A percentile compares a stretch with the other conserved stretches of the same genome.
Conservation (phyloP, 176 grass and related monocot genomes). For the Oropetium thomaeum region DNA sequence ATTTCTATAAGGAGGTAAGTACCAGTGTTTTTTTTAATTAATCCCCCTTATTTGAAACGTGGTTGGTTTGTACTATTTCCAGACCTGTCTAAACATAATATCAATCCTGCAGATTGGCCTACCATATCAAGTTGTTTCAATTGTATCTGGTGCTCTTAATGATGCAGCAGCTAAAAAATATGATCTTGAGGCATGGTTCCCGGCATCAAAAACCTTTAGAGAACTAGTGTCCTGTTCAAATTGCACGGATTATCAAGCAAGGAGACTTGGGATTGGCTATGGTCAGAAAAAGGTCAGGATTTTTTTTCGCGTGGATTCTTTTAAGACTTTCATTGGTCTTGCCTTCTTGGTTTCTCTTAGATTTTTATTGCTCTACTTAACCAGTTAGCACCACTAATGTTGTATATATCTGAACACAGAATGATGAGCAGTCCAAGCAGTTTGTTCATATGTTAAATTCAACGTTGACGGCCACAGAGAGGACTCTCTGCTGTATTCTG, state of each 20-base stretch:
- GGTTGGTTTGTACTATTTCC: background rate
- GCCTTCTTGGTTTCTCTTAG: background rate
- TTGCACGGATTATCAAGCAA: conserved; percentile 91
- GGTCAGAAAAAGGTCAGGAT: conserved; percentile 86
- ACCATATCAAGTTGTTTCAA: conserved; percentile 84
- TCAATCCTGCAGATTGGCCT: conserved; percentile 60
- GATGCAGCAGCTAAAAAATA: conserved; percentile 95
- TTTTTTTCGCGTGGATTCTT: background rate
- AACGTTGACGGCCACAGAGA: conserved; percentile 87
- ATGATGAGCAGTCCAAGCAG: conserved; percentile 82
- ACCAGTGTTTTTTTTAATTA: background rate
- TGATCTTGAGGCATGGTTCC: conserved; percentile 97
- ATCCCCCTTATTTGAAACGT: background rate
- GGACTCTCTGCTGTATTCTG: conserved; percentile 85
- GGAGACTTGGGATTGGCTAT: conserved; percentile 81
- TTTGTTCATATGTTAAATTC: conserved; percentile 95
- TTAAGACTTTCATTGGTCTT: background rate
- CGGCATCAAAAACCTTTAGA: conserved; percentile 80
- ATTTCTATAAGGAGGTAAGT: conserved; percentile 69
- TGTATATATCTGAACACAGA: conserved; percentile 34
- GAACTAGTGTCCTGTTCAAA: conserved; percentile 96
- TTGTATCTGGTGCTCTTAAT: conserved; percentile 92
- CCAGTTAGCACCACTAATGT: background rate
- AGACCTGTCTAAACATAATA: background rate
- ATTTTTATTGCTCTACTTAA: background rate